Base-by-base conservation (phyloP, 2,329 filamentous ascomycete species). In the Cercospora zeina region DNA sequence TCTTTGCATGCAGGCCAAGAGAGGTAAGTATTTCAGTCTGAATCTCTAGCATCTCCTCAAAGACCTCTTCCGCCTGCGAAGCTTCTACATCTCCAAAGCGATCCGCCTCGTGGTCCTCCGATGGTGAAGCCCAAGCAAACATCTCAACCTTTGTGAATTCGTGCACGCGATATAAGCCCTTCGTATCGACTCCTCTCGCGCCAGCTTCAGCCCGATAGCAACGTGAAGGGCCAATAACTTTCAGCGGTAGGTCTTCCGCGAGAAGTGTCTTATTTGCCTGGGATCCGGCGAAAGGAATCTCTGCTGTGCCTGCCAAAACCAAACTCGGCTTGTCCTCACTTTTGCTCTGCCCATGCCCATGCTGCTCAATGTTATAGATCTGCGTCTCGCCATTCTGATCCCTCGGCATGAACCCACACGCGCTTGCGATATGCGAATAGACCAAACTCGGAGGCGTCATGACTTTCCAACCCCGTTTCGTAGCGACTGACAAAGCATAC, bases 91-190 rank as follows among this genome's bases (percentile, higher is more conserved):
- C 65, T 45, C 66, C 70, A 54, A 74, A 74, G 10, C 70, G 68
- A 24, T 70, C 69, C 21, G 57, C 61, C 21, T 64, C 51, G 53
- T 65, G 24, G 47, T 69, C 62, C 14, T 64, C 73, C 36, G 53
- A 54, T 9, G 33, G 72, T 73, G 2, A 70, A 61, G 91, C 89
- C 95, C 95, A 99, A 0, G 89, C 92, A 74, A 99, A 97, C 82
- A 99, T 87, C 77, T 99, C 95, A 0, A 99, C 93, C 76, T 99
- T 99, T 30, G 92, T 96, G 77, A 99, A 99, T 77, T 99, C 95
- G 77, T 99, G 95, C 3, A 99, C 95, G 30, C 95, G 89, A 78
- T 97, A 99, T 1, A 99, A 80, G 4, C 95, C 95, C 78, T 96
- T 97, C 1, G 93, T 96, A 69, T 95, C 91, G 24, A 89, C 87